A percentile compares a stretch with the other conserved stretches of the same genome.
phyloP scores from a whole-genome alignment of 768 basidiomycete genomes.

The Boletus sp. region DNA sequence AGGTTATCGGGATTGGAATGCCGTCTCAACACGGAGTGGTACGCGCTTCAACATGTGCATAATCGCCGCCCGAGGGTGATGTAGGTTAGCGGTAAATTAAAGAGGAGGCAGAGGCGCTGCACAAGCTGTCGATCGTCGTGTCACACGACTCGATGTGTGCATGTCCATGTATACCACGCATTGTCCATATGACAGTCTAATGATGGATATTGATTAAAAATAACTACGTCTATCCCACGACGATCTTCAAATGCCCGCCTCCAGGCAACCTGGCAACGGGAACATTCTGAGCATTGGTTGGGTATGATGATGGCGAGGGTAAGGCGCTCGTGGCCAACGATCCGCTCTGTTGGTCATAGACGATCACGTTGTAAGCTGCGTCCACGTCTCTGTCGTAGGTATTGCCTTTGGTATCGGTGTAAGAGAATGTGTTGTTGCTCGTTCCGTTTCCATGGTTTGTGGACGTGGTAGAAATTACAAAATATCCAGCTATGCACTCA shows the following conservation, averaged over 20 bases:
- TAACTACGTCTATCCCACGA: neutral
- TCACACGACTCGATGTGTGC: constrained; percentile 1
- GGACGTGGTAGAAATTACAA: constrained; percentile 42
- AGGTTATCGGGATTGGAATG: constrained; percentile 9
- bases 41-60: constrained; percentile 42
- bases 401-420: constrained; percentile 57
- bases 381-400: constrained; percentile 61
- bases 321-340: constrained; percentile 34
- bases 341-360: constrained; percentile 56
- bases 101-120: neutral
- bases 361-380: constrained; percentile 60
- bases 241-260: constrained; percentile 12
- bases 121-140: neutral
- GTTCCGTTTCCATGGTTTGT: constrained; percentile 63
- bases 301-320: constrained; percentile 6
- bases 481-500: constrained; percentile 45
- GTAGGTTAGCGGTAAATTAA: constrained; percentile 10
- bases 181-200: constrained; percentile 6
- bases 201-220: neutral
- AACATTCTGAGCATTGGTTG: neutral
- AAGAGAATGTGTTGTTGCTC: constrained; percentile 65
- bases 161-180: constrained; percentile 10
- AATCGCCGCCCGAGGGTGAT: constrained; percentile 11
- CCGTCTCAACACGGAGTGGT: constrained; percentile 41
- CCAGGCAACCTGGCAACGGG: constrained; percentile 38